phyloP scores from a whole-genome alignment of 495 filamentous ascomycete genomes.

The Xylaria cubensis region DNA sequence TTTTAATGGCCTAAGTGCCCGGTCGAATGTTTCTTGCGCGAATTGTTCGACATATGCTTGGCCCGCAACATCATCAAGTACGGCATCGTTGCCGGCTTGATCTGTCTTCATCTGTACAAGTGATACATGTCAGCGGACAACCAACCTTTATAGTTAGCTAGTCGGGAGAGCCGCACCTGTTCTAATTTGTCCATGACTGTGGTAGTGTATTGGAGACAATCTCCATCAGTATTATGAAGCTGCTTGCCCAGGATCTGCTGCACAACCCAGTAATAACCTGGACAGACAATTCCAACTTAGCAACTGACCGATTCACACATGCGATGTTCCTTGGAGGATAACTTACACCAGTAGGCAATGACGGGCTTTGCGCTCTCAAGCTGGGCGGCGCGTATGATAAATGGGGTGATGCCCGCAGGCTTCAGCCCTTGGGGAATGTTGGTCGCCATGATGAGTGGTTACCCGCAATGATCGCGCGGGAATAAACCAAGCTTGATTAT shows the following conservation, averaged over 20 bases:
- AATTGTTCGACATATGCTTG: conserved; percentile 96
- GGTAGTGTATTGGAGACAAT: conserved; percentile 78
- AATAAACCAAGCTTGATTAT: background rate
- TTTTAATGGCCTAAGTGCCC: conserved; percentile 81
- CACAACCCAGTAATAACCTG: conserved; percentile 91
- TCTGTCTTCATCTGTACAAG: conserved; percentile 67
- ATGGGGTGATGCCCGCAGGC: conserved; percentile 74
- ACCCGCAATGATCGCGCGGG: background rate
- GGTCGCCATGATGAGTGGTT: conserved; percentile 64
- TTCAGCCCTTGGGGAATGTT: conserved; percentile 77
- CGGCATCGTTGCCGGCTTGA: conserved; percentile 64
- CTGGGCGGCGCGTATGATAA: conserved; percentile 81
- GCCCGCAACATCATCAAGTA: conserved; percentile 80
- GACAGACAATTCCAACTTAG: background rate
- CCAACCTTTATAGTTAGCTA: background rate
- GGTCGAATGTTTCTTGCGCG: conserved; percentile 81
- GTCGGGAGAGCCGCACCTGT: conserved; percentile 56
- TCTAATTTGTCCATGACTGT: conserved; percentile 92
- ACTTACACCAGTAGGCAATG: conserved; percentile 93
- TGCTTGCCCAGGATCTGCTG: conserved; percentile 84
- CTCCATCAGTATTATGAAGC: conserved; percentile 77
- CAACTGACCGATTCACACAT: background rate
- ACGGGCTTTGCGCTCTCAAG: conserved; percentile 84
- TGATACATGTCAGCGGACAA: background rate
- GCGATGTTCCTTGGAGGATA: background rate